These are phyloP conservation scores for Alectoria sarmentosa DNA, from an alignment of 495 filamentous ascomycete genomes.

Conservation along the genomic window DNA sequence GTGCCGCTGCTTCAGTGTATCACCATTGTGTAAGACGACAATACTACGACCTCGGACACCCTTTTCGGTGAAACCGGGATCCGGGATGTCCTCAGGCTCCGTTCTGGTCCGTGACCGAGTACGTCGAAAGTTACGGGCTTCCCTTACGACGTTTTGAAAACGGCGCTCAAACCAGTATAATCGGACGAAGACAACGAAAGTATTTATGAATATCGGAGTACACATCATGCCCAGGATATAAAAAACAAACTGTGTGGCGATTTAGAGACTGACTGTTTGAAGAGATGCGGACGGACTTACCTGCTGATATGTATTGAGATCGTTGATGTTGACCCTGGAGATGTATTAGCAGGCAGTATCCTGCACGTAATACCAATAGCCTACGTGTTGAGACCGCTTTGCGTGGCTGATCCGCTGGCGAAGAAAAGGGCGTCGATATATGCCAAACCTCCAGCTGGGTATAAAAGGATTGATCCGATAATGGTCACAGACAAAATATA, in stretches of 20 bases:
- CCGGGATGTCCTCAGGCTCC: slow-evolving; percentile 40
- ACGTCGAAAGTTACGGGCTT: slow-evolving; percentile 46
- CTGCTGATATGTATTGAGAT: slow-evolving; percentile 69
- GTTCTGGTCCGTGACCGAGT: slow-evolving; percentile 51
- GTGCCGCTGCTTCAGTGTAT: slow-evolving; percentile 15
- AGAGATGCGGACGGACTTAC: slow-evolving; percentile 30
- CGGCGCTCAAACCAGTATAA: slow-evolving; percentile 97
- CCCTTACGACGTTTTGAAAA: slow-evolving; percentile 69
- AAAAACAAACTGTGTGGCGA: slow-evolving; percentile 44
- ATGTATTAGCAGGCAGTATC: slow-evolving; percentile 4
- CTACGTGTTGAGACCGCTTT: slow-evolving; percentile 83
- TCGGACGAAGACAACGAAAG: slow-evolving; percentile 80
- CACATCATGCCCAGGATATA: slow-evolving; percentile 64
- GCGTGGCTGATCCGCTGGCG: slow-evolving; percentile 69
- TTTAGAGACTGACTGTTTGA: slow-evolving; percentile 6
- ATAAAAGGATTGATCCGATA: slow-evolving; percentile 70
- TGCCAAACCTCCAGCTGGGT: slow-evolving; percentile 47
- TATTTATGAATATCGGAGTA: slow-evolving; percentile 88
- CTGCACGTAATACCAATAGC: slow-evolving; percentile 8
- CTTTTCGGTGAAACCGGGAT: slow-evolving; percentile 47
- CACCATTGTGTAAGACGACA: slow-evolving; percentile 56
- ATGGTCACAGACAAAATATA: slow-evolving; percentile 68
- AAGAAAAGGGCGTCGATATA: slow-evolving; percentile 94
- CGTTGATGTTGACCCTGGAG: slow-evolving; percentile 60
- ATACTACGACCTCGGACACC: slow-evolving; percentile 70